Evolutionary conservation across 148 eudicot species (phyloP).

Genomic region (Diospyros lotus): DNA sequence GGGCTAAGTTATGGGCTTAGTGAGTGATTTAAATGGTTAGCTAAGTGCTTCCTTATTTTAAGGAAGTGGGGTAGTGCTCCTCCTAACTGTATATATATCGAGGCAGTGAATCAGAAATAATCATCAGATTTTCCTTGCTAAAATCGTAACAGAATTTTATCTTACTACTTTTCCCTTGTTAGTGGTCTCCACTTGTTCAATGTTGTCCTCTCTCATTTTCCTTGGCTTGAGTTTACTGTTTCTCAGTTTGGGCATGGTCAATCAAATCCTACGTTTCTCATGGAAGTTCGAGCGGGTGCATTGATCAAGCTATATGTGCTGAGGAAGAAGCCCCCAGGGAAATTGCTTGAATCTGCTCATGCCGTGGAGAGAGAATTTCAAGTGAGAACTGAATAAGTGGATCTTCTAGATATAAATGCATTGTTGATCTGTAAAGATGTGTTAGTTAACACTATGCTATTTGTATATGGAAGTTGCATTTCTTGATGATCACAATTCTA

Average conservation of each 20-base stretch:
- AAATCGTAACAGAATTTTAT: too few species aligned
- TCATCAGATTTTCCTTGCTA: too few species aligned
- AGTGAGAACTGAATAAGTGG: constrained; percentile 23
- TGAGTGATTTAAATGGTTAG: too few species aligned
- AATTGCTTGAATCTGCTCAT: constrained; percentile 87
- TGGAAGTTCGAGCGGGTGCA: constrained; percentile 53
- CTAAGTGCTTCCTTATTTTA: too few species aligned
- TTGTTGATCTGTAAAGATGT: not conserved
- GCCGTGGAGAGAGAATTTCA: constrained; percentile 96
- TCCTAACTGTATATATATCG: too few species aligned
- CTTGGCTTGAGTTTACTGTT: constrained; percentile 8
- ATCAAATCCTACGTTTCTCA: constrained; percentile 83
- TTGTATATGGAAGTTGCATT: too few species aligned
- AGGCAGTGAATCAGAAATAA: too few species aligned
- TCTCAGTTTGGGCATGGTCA: constrained; percentile 93
- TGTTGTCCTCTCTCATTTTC: not conserved
- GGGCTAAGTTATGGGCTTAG: too few species aligned
- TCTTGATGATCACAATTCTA: not conserved
- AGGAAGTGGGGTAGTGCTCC: too few species aligned
- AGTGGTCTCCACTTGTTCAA: not conserved
- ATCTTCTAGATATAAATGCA: not conserved
- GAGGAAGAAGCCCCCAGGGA: constrained; percentile 88
- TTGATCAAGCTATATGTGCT: constrained; percentile 57
- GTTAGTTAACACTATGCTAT: not conserved
- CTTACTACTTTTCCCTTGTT: too few species aligned